phyloP scores from a whole-genome alignment of 2,329 filamentous ascomycete genomes.

The Sodiomyces alkalinus region DNA sequence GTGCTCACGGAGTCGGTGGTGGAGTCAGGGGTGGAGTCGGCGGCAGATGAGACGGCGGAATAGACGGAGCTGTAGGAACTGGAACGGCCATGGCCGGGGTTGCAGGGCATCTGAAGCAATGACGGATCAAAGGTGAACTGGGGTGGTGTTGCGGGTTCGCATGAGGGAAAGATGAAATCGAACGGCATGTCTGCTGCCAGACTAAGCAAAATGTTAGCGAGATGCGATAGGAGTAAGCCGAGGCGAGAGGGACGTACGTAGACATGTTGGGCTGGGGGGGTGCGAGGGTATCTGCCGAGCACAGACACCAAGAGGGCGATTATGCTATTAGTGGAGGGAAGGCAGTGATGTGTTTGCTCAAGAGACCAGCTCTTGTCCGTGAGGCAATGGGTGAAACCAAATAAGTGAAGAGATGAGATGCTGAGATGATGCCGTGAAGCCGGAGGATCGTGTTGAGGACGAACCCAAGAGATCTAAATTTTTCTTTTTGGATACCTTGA shows the following conservation, averaged over 20 bases:
- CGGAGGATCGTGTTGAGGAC: slow-evolving; percentile 10
- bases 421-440: slow-evolving; percentile 10
- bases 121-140: slow-evolving; percentile 41
- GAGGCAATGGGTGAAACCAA: not conserved
- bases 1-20: slow-evolving; percentile 52
- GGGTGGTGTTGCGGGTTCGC: slow-evolving; percentile 34
- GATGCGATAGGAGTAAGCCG: slow-evolving; percentile 6
- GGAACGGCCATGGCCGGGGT: slow-evolving; percentile 42
- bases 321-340: slow-evolving; percentile 5
- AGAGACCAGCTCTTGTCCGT: slow-evolving; percentile 10
- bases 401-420: slow-evolving; percentile 4
- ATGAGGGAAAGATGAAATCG: slow-evolving; percentile 42
- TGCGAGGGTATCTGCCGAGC: slow-evolving; percentile 7
- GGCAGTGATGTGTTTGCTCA: slow-evolving; percentile 1
- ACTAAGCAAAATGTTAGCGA: slow-evolving; percentile 26
- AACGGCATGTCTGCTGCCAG: slow-evolving; percentile 48
- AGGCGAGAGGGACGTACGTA: slow-evolving; percentile 18
- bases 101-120: slow-evolving; percentile 38
- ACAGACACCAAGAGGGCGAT: slow-evolving; percentile 7
- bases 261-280: slow-evolving; percentile 20
- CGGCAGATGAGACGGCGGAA: slow-evolving; percentile 54
- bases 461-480: slow-evolving; percentile 12
- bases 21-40: slow-evolving; percentile 43
- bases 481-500: slow-evolving; percentile 4
- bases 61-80: slow-evolving; percentile 52